phyloP scores from a whole-genome alignment of 345 rosid species.

The Hevea brasiliensis region DNA sequence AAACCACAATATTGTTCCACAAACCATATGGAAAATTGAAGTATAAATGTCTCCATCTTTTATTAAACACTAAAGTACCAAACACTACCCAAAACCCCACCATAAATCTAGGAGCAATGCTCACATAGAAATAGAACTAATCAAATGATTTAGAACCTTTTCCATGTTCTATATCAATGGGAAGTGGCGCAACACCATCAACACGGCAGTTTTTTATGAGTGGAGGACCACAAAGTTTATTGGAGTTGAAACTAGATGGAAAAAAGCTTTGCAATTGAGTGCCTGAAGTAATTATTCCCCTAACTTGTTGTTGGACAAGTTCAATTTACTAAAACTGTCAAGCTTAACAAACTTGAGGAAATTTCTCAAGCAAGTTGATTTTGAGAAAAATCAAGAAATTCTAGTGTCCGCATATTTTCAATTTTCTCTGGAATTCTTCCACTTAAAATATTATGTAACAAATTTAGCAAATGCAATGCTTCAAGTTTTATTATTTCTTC shows the following conservation, averaged over 20 bases:
- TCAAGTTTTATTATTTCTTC: slow-evolving; percentile 15
- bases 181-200: not conserved
- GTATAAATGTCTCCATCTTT: too few relatives aligned
- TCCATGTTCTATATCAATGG: not conserved
- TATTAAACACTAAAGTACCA: not conserved
- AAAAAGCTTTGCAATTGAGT: slow-evolving; percentile 12
- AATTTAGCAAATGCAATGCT: slow-evolving; percentile 22
- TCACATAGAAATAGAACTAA: not conserved
- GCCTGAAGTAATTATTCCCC: slow-evolving; percentile 13
- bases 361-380: slow-evolving; percentile 23
- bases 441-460: slow-evolving; percentile 11
- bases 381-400: slow-evolving; percentile 23
- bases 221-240: slow-evolving; percentile 4
- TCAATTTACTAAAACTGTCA: slow-evolving; percentile 9
- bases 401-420: slow-evolving; percentile 19
- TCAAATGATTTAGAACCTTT: not conserved
- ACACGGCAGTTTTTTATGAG: not conserved
- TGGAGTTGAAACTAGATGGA: slow-evolving; percentile 2
- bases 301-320: slow-evolving; percentile 5
- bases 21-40: too few relatives aligned
- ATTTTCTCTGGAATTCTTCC: slow-evolving; percentile 24
- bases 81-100: not conserved
- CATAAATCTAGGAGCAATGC: not conserved
- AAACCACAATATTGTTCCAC: not conserved
- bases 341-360: slow-evolving; percentile 15